These are phyloP conservation scores for Mucor piriformis DNA, from an alignment of 371 early-diverging fungal species.

Conservation along the genomic window DNA sequence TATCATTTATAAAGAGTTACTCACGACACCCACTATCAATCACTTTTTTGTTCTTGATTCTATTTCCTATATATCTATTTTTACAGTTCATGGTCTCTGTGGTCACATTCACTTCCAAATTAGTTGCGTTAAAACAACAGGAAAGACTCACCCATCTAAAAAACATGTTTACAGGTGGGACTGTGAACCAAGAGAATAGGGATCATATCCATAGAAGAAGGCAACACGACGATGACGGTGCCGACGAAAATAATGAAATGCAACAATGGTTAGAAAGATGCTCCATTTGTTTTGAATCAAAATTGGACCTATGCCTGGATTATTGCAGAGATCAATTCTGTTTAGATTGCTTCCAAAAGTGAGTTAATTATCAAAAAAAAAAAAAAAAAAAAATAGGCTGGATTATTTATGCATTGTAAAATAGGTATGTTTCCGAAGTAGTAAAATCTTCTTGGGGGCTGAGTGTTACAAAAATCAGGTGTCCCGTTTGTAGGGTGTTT, in stretches of 20 bases:
- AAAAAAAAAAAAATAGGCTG: not conserved
- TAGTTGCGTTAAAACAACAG: not conserved
- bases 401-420: not conserved
- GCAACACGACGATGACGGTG: conserved; percentile 5
- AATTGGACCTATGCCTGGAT: conserved; percentile 65
- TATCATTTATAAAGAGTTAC: conserved; percentile 12
- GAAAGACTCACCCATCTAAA: not conserved
- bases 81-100: conserved; percentile 1
- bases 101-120: not conserved
- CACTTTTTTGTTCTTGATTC: conserved; percentile 6
- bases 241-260: conserved; percentile 36
- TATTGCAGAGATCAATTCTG: conserved; percentile 72
- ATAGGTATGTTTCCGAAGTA: conserved; percentile 67
- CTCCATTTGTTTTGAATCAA: conserved; percentile 71
- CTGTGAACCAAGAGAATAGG: not conserved
- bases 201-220: not conserved
- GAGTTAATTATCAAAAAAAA: conserved; percentile 2
- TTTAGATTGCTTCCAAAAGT: conserved; percentile 65
- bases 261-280: conserved; percentile 66
- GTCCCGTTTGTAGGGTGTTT: conserved; percentile 60
- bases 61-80: conserved; percentile 23
- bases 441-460: conserved; percentile 74
- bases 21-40: conserved; percentile 20
- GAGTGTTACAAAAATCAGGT: conserved; percentile 62
- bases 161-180: not conserved